A percentile compares a stretch with the other conserved stretches of the same genome.
Conservation (phyloP, 2,329 filamentous ascomycete species). For the Alternaria sp. region DNA sequence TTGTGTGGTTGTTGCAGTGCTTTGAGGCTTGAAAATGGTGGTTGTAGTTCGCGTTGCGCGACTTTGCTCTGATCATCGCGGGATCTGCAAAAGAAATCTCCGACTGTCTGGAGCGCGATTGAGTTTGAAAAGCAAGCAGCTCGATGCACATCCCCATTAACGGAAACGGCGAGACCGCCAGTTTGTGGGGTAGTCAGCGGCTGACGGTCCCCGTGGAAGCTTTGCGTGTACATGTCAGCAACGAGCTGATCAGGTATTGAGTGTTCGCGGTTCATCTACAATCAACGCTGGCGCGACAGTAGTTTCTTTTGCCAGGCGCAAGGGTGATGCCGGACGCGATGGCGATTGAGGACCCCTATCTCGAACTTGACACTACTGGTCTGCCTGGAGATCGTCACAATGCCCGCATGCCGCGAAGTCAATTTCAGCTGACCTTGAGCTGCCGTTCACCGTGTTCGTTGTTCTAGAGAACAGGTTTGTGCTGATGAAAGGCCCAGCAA, state of each 20-base stretch:
- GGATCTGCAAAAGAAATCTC: constrained; percentile 10
- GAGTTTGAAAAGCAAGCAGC: constrained; percentile 13
- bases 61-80: neutral
- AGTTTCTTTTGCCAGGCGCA: neutral
- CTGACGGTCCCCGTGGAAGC: constrained; percentile 18
- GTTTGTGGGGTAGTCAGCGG: constrained; percentile 26
- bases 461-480: neutral
- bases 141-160: constrained; percentile 12
- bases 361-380: neutral
- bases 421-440: neutral
- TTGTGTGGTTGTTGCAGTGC: constrained; percentile 7
- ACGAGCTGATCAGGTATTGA: constrained; percentile 8
- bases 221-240: constrained; percentile 15
- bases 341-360: neutral
- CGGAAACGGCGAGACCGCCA: constrained; percentile 22
- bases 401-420: neutral
- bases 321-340: neutral
- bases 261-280: constrained; percentile 1
- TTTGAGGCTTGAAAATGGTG: neutral
- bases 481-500: constrained; percentile 10
- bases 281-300: neutral
- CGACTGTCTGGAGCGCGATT: constrained; percentile 10
- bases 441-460: neutral
- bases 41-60: neutral
- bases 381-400: neutral